These are phyloP conservation scores for Hypoxylon subgilvum DNA, from an alignment of 495 filamentous ascomycete species.

Conservation along the genomic window DNA sequence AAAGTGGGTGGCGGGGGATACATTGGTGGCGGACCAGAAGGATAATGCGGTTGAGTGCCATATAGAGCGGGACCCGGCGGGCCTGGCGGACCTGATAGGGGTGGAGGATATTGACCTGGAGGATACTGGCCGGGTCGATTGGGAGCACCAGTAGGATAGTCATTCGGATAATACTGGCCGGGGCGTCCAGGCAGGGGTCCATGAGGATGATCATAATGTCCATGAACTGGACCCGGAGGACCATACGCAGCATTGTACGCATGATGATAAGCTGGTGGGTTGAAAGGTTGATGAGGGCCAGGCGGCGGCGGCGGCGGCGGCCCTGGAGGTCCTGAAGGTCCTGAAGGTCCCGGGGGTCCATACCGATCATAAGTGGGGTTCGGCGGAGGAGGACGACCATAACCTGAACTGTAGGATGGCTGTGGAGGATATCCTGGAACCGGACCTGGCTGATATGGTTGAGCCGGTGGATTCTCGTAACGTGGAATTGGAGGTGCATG, in stretches of 20 bases:
- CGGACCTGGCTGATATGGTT: slow-evolving; percentile 41
- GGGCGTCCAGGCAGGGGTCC: slow-evolving; percentile 22
- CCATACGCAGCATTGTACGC: slow-evolving; percentile 34
- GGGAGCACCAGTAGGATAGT: slow-evolving; percentile 20
- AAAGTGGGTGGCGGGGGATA: slow-evolving; percentile 36
- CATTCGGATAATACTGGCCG: slow-evolving; percentile 12
- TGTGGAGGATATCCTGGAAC: slow-evolving; percentile 38
- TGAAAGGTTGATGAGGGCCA: slow-evolving; percentile 38
- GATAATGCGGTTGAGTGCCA: slow-evolving; percentile 25
- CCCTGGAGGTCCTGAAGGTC: slow-evolving; percentile 30
- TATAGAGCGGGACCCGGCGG: slow-evolving; percentile 21
- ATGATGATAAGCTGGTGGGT: slow-evolving; percentile 41
- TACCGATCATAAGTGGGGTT: slow-evolving; percentile 33
- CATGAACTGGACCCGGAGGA: slow-evolving; percentile 23
- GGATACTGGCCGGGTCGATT: slow-evolving; percentile 20
- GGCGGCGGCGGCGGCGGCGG: slow-evolving; percentile 33
- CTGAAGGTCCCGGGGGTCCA: slow-evolving; percentile 32
- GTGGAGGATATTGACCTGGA: slow-evolving; percentile 22
- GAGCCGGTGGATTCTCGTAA: slow-evolving; percentile 39
- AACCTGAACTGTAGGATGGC: slow-evolving; percentile 32
- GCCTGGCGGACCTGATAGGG: slow-evolving; percentile 12
- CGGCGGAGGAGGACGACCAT: slow-evolving; percentile 30
- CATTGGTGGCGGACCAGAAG: slow-evolving; percentile 25
- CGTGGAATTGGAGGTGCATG: slow-evolving; percentile 29
- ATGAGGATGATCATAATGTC: slow-evolving; percentile 26